Conservation (phyloP, 2,329 filamentous ascomycete species). For the Clonostachys rhizophaga region DNA sequence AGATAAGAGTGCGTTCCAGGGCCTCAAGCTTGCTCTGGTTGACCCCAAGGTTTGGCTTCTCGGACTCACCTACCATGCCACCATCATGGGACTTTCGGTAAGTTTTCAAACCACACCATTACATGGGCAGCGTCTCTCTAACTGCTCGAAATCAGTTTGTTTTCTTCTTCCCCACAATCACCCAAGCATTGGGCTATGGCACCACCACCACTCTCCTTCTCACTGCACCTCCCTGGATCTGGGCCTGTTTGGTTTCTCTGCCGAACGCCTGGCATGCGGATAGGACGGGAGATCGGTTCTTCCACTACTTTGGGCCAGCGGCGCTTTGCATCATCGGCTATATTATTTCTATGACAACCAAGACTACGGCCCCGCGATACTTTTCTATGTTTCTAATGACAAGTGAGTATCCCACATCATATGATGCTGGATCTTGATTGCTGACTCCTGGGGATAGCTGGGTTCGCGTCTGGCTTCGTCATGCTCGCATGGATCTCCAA, state of each 20-base stretch:
- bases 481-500: constrained; percentile 68
- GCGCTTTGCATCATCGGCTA: constrained; percentile 59
- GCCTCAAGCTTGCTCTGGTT: constrained; percentile 41
- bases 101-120: neutral
- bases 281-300: constrained; percentile 65
- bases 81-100: constrained; percentile 5
- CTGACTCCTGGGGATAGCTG: constrained; percentile 67
- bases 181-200: constrained; percentile 9
- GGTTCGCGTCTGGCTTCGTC: constrained; percentile 47
- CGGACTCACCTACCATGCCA: constrained; percentile 28
- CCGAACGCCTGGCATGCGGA: constrained; percentile 68
- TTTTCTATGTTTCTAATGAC: constrained; percentile 66
- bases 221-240: constrained; percentile 12
- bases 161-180: constrained; percentile 15
- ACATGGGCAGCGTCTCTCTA: too few relatives aligned
- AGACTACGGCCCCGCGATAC: constrained; percentile 56
- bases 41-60: constrained; percentile 60
- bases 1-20: constrained; percentile 30
- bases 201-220: constrained; percentile 12
- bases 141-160: too few relatives aligned
- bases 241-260: constrained; percentile 40
- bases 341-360: constrained; percentile 63
- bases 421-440: constrained; percentile 12
- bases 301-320: constrained; percentile 60
- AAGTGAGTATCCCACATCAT: too few relatives aligned